Base-by-base conservation (phyloP, 2,329 filamentous ascomycete species). In the Phyllachora maydis region DNA sequence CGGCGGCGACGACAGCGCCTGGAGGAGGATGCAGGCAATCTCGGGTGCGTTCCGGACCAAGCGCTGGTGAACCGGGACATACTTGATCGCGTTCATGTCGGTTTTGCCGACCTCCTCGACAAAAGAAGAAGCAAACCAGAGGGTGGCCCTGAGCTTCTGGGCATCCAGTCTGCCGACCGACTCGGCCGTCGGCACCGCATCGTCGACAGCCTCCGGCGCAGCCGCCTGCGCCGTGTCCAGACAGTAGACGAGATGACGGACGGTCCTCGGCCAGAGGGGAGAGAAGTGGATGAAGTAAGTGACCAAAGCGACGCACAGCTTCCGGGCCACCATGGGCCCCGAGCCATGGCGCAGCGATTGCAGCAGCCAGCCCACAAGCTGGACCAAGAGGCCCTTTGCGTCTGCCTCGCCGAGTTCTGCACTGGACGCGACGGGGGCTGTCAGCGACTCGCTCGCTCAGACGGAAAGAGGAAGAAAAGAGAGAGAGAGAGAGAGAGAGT, bases 241-340 rank as follows among this genome's bases (percentile, higher is more conserved):
- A 26, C 65, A 74, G 26, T 60, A 51, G 18, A 67, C 37, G n/a
- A 79, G 46, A 36, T 75, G 69, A 18, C 55, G 56, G 16, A 81
- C 43, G 30, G 70, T 77, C 23, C 49, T 50, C n/a, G 55, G 51
- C 74, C 77, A 85, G 5, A 62, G 50, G 8, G 57, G 49, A 8
- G 74, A 65, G 30, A 76, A 75, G 28, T 72, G 72, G 16, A 78
- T 55, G 37, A 77, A 82, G 39, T 73, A 81, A 11, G 73, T 73
- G 10, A 74, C 71, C 5, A 85, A 49, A 5, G 75, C 74, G n/a
- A 74, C 73, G 32, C 73, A 76, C 13, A 85, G 55, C 46, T 88
- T 88, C 34, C 67, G 66, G 11, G 65, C 54, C 5, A 81, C 73
- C 25, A 81, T 54, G 4, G 58, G 49, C 3, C 62, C 59, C 4